These are phyloP conservation scores for Tephrocybe sp. DNA, from an alignment of 768 basidiomycete genomes.

Conservation along the genomic window DNA sequence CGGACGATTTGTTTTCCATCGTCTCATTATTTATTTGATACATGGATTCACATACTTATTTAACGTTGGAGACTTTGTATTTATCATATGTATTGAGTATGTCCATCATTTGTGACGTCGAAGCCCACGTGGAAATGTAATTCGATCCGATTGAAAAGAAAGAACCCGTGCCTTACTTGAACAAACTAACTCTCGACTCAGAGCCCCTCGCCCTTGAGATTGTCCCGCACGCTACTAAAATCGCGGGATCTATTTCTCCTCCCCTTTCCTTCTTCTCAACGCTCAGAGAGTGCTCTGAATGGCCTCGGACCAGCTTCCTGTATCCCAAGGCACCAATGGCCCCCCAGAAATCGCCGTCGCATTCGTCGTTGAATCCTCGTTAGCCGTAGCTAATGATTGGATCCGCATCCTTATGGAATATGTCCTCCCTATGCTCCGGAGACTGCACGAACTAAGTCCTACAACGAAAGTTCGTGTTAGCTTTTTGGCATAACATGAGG, in stretches of 20 bases:
- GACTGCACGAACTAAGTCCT: slow-evolving; percentile 45
- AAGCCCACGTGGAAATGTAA: too few relatives aligned
- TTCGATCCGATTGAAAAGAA: too few relatives aligned
- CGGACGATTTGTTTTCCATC: too few relatives aligned
- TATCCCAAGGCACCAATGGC: not conserved
- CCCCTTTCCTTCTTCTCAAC: not conserved
- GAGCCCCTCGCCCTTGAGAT: too few relatives aligned
- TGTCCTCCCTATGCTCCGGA: slow-evolving; percentile 49
- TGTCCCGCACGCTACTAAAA: too few relatives aligned
- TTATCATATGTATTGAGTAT: too few relatives aligned
- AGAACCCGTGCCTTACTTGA: too few relatives aligned
- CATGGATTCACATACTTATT: too few relatives aligned
- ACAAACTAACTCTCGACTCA: too few relatives aligned
- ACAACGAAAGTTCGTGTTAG: slow-evolving; percentile 33
- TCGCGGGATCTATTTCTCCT: not conserved
- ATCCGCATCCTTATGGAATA: slow-evolving; percentile 43
- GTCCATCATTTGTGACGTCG: too few relatives aligned
- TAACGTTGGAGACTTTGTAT: too few relatives aligned
- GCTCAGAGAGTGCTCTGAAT: not conserved
- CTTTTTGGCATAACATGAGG: not conserved
- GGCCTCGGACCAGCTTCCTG: slow-evolving; percentile 7
- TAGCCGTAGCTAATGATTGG: slow-evolving; percentile 57
- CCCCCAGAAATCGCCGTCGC: slow-evolving; percentile 41
- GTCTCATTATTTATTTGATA: too few relatives aligned
- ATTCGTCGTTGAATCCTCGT: slow-evolving; percentile 62